Conservation (phyloP, 192 early-diverging fungal species). For the Powellomyces hirtus region DNA sequence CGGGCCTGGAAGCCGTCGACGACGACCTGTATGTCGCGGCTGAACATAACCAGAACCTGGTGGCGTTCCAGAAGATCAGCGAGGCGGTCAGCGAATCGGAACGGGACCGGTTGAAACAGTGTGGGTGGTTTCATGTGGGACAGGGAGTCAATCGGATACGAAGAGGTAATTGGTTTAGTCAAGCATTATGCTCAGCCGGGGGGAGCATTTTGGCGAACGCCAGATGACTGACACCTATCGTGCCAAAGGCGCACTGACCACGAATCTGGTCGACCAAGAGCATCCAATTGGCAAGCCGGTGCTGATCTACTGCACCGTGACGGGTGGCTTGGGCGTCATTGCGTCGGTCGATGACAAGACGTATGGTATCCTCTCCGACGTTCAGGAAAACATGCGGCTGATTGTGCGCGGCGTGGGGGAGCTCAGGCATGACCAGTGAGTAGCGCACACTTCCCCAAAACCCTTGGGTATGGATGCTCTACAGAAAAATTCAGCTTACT, state of each 20-base stretch:
- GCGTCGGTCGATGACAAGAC: conserved; percentile 60
- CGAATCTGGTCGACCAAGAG: conserved; percentile 62
- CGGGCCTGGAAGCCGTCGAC: conserved; percentile 56
- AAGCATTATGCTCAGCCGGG: not conserved
- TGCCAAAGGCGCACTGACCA: conserved; percentile 72
- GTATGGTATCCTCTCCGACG: conserved; percentile 53
- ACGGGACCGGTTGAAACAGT: conserved; percentile 48
- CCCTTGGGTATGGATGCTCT: no score
- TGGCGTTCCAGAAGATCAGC: conserved; percentile 51
- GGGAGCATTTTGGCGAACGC: not conserved
- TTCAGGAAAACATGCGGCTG: conserved; percentile 66
- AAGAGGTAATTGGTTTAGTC: conserved; percentile 55
- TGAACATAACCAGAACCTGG: conserved; percentile 60
- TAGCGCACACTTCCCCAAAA: no score
- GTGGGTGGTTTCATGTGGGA: conserved; percentile 76
- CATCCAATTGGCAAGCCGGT: conserved; percentile 40
- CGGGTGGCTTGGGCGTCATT: conserved; percentile 78
- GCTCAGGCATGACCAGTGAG: conserved; percentile 58
- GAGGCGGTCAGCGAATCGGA: conserved; percentile 55
- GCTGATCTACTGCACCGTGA: conserved; percentile 75
- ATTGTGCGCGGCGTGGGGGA: conserved; percentile 57
- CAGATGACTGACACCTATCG: not conserved
- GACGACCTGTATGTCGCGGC: conserved; percentile 61
- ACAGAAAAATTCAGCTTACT: no score
- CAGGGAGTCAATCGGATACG: conserved; percentile 78